Evolutionary conservation across 1,284 basidiomycete species (phyloP), one percentile per base, ranked within the genome.

Genomic region (Pyrrhoderma lamaoense): DNA sequence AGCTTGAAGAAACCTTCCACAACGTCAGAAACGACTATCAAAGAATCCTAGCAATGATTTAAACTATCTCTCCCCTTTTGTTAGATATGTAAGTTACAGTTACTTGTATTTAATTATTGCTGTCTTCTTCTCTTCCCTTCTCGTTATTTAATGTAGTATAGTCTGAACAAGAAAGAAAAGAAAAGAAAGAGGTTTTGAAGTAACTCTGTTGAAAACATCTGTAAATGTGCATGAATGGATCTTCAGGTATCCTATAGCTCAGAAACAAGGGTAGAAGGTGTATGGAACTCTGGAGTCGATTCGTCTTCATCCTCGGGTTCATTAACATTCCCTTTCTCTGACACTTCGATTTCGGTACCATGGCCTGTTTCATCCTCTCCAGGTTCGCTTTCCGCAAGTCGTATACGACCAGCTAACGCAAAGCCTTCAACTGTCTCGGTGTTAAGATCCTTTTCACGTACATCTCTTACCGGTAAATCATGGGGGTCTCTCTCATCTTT

Each of bases 1-100:
- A 94, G 64, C 72, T 99, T 45, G 88, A 95, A 64, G 90, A 95
- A 69, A 98, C 95, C 8, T 99, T 92, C 69, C 83, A 89, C 63
- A 85, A 76, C 53, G 92, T 98, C 13, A 72, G 77, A 48, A 83
- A 91, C 45, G 93, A 94, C 67, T 98, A 98, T 61, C 75, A 76
- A 58, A 80, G 91, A 49, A 85, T 96, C 61, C 70, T 95, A 38
- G 74, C 73, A 1, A 76, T 79, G 65, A 65, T 81, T 27, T 57
- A 57, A 51, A 31, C 7, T 31, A 5, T 31, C 7, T 31, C 11
- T 31, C 5, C 11, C 11, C 11, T 5, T 5, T 11, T 31, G 11
- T 31, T 31, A 31, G 5, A 11, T 31, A 31, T 31, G 27, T 31
- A 31, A 5, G 27, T 31, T 5, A 31, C 7, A 31, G 27, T 31